Evolutionary conservation across 2,329 filamentous ascomycete genomes (phyloP).

Genomic region (Trichoderma arundinaceum): DNA sequence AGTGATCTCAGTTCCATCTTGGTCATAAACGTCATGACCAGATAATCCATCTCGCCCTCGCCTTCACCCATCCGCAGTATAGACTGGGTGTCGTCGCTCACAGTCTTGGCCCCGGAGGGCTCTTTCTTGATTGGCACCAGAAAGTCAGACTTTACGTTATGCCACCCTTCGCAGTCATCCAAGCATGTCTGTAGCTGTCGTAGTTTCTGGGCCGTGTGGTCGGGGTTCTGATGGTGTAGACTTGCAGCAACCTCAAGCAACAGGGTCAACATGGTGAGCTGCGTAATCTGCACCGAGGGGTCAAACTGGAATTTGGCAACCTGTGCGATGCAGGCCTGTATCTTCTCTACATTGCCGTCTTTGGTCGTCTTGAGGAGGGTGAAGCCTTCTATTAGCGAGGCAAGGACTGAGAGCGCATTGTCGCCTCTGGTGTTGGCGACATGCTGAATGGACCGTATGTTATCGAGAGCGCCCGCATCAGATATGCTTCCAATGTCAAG

Average conservation of each 20-base stretch:
- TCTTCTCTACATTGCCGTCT: constrained; percentile 69
- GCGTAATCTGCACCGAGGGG: constrained; percentile 65
- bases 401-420: constrained; percentile 67
- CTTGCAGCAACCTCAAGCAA: constrained; percentile 74
- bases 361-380: constrained; percentile 69
- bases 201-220: constrained; percentile 64
- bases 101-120: constrained; percentile 53
- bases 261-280: constrained; percentile 69
- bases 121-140: constrained; percentile 62
- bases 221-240: constrained; percentile 65
- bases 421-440: constrained; percentile 67
- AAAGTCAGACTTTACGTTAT: constrained; percentile 55
- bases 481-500: constrained; percentile 64
- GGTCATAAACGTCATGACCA: constrained; percentile 66
- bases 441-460: constrained; percentile 66
- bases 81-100: constrained; percentile 62
- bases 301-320: constrained; percentile 74
- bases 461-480: constrained; percentile 69
- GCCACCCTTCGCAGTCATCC: constrained; percentile 61
- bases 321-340: constrained; percentile 75
- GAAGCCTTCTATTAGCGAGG: constrained; percentile 71
- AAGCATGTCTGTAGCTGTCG: constrained; percentile 65
- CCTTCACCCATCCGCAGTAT: constrained; percentile 57
- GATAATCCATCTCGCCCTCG: constrained; percentile 56
- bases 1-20: constrained; percentile 63